These are phyloP conservation scores for Saccharomyces uvarum DNA, from an alignment of 1,139 yeast species.

Conservation along the genomic window DNA sequence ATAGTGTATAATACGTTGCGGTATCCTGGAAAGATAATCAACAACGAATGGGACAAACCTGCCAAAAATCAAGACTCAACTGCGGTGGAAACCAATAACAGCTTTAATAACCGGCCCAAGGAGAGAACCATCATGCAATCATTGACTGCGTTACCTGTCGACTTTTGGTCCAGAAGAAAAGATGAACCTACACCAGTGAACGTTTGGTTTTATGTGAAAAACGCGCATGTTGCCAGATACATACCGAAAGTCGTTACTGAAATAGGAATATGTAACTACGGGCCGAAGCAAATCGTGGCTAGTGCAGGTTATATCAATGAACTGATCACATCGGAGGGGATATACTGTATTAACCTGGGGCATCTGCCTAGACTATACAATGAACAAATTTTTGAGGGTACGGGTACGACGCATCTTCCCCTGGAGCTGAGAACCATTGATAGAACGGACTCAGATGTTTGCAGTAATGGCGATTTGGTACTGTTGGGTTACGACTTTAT, in stretches of 20 bases:
- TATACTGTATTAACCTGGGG: conserved; percentile 18
- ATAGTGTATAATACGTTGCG: conserved; percentile 14
- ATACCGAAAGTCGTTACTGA: conserved; percentile 6
- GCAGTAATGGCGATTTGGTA: conserved; percentile 5
- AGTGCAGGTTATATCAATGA: conserved; percentile 11
- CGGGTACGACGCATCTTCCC: neutral
- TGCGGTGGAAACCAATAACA: neutral
- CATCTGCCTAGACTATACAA: conserved; percentile 7
- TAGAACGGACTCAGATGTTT: conserved; percentile 4
- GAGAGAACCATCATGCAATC: neutral
- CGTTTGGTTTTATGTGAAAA: conserved; percentile 7
- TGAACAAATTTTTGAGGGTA: conserved; percentile 1
- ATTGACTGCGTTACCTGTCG: neutral
- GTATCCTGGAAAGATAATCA: conserved; percentile 4
- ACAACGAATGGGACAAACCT: neutral
- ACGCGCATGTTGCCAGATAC: conserved; percentile 1
- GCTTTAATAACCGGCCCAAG: neutral
- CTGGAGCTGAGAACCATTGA: conserved; percentile 5
- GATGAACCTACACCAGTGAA: conserved; percentile 4
- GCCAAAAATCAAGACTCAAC: neutral
- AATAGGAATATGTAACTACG: neutral
- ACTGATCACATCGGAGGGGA: conserved; percentile 16
- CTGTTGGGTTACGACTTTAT: conserved; percentile 19
- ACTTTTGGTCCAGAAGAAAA: neutral
- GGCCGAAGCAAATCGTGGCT: conserved; percentile 5